phyloP scores from a whole-genome alignment of 345 rosid species.

The Boechera stricta region DNA sequence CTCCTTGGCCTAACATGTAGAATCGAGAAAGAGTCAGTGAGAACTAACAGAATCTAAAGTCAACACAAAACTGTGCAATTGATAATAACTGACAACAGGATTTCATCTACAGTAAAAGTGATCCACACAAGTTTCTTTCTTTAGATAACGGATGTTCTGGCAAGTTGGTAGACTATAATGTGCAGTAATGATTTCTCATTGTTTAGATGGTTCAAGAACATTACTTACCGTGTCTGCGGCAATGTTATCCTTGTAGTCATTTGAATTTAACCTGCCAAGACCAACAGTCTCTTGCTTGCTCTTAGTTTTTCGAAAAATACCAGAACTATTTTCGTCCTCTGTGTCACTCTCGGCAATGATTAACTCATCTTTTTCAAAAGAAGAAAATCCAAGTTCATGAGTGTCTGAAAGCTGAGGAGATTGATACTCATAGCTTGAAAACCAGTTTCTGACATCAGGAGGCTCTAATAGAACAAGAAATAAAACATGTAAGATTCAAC shows the following conservation, averaged over 20 bases:
- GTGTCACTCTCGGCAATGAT: slow-evolving; percentile 45
- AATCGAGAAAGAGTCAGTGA: slow-evolving; percentile 16
- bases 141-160: not conserved
- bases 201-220: slow-evolving; percentile 11
- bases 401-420: slow-evolving; percentile 49
- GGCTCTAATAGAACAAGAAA: slow-evolving; percentile 53
- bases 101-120: not conserved
- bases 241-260: slow-evolving; percentile 35
- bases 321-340: slow-evolving; percentile 31
- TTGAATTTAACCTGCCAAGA: slow-evolving; percentile 32
- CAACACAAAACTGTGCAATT: not conserved
- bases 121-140: slow-evolving; percentile 25
- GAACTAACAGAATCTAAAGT: not conserved
- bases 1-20: slow-evolving; percentile 37
- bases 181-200: not conserved
- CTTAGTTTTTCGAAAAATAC: slow-evolving; percentile 26
- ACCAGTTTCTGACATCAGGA: slow-evolving; percentile 64
- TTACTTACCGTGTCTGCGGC: slow-evolving; percentile 15
- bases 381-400: slow-evolving; percentile 35
- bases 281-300: slow-evolving; percentile 34
- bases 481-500: slow-evolving; percentile 14
- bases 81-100: not conserved
- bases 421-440: slow-evolving; percentile 55
- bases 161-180: not conserved
- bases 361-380: slow-evolving; percentile 36